Base-by-base conservation (phyloP, 768 basidiomycete genomes). In the Pleurotus cornucopiae region DNA sequence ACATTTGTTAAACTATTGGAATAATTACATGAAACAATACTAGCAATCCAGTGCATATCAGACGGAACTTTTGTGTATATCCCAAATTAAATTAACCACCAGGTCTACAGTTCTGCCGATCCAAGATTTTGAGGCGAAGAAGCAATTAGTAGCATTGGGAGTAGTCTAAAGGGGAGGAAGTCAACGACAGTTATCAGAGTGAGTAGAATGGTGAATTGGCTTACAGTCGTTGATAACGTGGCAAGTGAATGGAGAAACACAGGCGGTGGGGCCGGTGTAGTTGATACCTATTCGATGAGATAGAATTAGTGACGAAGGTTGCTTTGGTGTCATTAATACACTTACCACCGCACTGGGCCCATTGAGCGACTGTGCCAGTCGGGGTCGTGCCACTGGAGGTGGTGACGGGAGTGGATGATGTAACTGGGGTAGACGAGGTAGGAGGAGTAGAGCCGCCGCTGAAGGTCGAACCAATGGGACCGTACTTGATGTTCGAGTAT, bases 401-500 rank as follows among this genome's bases (percentile, higher is more conserved):
- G 49, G 58, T 57, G 40, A 59, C 57, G 25, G 57, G 47, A 37
- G 56, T 60, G 30, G 59, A 60, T 13, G 38, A 7, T 39, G 54
- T 14, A 34, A 49, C 14, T 11, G 40, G 34, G 26, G 37, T 23
- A n/a, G 51, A 30, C 37, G 57, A 49, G 20, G 53, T 37, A 9
- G 60, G 56, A 55, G 53, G 40, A 30, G 59, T 58, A 49, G 57
- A 52, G 13, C 26, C 46, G 14, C 55, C 44, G 14, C 64, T 56
- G 63, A 54, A 80, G 54, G 79, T 80, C 25, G 76, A 74, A 58
- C 74, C 76, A 62, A 81, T 75, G 64, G 71, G 68, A 55, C 79
- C 80, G 63, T 75, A 77, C 65, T 70, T 74, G 72, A 81, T 82
- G 75, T 81, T 81, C 30, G 79, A 81, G 75, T 64, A 82, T 56